Evolutionary conservation across 2,329 filamentous ascomycete species (phyloP).

Genomic region (Arthrobotrys megalospora): DNA sequence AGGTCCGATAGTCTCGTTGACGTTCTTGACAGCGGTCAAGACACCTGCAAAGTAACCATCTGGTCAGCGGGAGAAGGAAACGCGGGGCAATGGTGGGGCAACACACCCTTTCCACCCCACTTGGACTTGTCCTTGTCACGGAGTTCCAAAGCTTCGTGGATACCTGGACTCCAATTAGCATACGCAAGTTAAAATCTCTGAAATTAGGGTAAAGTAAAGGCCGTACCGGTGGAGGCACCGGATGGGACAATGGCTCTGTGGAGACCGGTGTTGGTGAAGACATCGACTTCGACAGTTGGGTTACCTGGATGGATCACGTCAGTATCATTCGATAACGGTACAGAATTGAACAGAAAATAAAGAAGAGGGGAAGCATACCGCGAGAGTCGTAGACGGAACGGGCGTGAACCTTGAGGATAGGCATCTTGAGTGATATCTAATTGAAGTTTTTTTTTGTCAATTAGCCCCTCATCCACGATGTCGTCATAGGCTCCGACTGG

Average conservation of each 20-base stretch:
- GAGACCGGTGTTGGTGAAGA: constrained; percentile 94
- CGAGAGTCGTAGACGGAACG: constrained; percentile 99
- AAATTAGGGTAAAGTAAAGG: neutral
- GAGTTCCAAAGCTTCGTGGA: constrained; percentile 92
- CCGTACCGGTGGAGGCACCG: constrained; percentile 88
- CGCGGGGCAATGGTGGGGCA: constrained; percentile 48
- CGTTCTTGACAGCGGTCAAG: constrained; percentile 86
- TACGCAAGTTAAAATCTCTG: neutral
- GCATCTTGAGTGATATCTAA: constrained; percentile 73
- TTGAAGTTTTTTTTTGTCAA: neutral
- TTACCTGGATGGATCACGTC: constrained; percentile 73
- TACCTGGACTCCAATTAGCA: constrained; percentile 72
- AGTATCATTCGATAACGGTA: neutral
- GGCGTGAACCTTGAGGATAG: constrained; percentile 90
- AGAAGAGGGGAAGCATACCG: constrained; percentile 67
- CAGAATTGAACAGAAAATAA: neutral
- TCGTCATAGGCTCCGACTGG: constrained; percentile 30
- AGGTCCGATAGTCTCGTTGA: constrained; percentile 85
- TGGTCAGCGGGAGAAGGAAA: constrained; percentile 64
- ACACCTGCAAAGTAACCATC: constrained; percentile 70
- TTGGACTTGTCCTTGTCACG: constrained; percentile 89
- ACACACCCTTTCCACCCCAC: constrained; percentile 84
- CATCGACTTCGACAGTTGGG: constrained; percentile 98
- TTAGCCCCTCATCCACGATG: constrained; percentile 28
- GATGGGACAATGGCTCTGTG: constrained; percentile 98